A percentile compares a stretch with the other conserved stretches of the same genome.
These are phyloP conservation scores for Globisporangium nodosum DNA, from an alignment of 352 stramenopile species.

Conservation along the genomic window DNA sequence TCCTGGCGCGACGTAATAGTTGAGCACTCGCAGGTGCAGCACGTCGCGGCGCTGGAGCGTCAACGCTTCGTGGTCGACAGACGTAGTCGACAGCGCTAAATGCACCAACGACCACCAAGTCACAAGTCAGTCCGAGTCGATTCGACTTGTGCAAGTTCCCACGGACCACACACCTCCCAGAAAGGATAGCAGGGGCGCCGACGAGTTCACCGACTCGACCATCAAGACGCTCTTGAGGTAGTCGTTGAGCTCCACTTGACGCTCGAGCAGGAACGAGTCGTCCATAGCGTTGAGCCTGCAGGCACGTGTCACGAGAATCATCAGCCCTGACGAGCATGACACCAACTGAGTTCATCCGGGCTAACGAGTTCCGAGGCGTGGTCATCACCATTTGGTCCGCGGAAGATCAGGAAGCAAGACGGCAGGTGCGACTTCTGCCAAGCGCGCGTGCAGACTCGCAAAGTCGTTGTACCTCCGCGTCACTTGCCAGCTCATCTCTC, in stretches of 20 bases:
- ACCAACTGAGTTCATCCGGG: background rate
- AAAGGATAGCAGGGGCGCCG: constrained; percentile 44
- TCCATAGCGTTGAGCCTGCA: constrained; percentile 30
- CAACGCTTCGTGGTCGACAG: constrained; percentile 24
- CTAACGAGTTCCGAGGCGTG: background rate
- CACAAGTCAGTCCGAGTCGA: background rate
- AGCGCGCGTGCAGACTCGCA: constrained; percentile 23
- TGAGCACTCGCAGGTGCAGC: constrained; percentile 53
- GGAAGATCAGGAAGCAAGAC: constrained; percentile 26
- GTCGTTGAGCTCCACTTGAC: constrained; percentile 30
- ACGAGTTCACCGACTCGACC: constrained; percentile 30
- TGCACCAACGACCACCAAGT: background rate
- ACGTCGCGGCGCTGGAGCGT: constrained; percentile 32
- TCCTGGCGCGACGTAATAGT: constrained; percentile 39
- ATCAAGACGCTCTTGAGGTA: constrained; percentile 44
- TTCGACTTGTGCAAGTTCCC: background rate
- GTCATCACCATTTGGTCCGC: constrained; percentile 28
- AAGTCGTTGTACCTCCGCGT: constrained; percentile 43
- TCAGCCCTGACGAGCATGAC: background rate
- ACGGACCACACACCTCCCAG: constrained; percentile 32
- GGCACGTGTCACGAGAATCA: background rate
- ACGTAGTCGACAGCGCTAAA: constrained; percentile 25
- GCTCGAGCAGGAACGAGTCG: constrained; percentile 30
- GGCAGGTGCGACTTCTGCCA: constrained; percentile 10
- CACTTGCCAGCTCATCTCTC: constrained; percentile 38